Evolutionary conservation across 139 green algal species (phyloP).

Genomic region (Coccomyxa sp.): DNA sequence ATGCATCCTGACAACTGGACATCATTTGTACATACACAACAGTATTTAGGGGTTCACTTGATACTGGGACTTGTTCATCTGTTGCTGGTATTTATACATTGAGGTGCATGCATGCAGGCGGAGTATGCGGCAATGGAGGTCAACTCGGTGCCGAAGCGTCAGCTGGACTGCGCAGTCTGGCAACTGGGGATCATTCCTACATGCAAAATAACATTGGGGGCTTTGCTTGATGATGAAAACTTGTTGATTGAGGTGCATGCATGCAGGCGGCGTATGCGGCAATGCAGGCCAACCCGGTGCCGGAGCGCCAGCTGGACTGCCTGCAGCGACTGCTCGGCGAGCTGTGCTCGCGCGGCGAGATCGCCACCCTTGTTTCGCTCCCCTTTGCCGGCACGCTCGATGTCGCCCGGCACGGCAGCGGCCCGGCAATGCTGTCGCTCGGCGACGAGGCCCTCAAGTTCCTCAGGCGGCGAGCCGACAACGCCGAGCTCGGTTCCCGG

Average conservation of each 20-base stretch:
- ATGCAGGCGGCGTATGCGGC: slow-evolving; percentile 38
- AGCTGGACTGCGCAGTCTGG: slow-evolving; percentile 37
- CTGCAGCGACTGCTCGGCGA: slow-evolving; percentile 23
- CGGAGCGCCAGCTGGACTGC: slow-evolving; percentile 32
- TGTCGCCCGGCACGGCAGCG: not conserved
- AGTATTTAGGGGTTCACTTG: too few species aligned
- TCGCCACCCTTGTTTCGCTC: slow-evolving; percentile 23
- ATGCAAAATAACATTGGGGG: too few species aligned
- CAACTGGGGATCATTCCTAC: too few species aligned
- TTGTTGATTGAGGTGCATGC: too few species aligned
- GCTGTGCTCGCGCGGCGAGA: slow-evolving; percentile 9
- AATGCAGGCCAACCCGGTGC: slow-evolving; percentile 16
- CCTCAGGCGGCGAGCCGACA: slow-evolving; percentile 18
- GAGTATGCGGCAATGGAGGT: slow-evolving; percentile 35
- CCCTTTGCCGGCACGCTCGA: slow-evolving; percentile 10
- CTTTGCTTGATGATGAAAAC: too few species aligned
- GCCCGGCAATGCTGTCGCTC: slow-evolving; percentile 4
- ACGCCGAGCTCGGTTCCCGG: slow-evolving; percentile 5
- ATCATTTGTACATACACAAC: too few species aligned
- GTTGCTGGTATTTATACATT: too few species aligned
- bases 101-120: slow-evolving; percentile 18
- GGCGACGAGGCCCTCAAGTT: slow-evolving; percentile 21
- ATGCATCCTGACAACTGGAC: too few species aligned
- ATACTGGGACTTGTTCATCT: too few species aligned
- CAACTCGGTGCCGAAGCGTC: slow-evolving; percentile 17